phyloP scores from a whole-genome alignment of 2,329 filamentous ascomycete genomes.

The Verticillium nonalfalfae region DNA sequence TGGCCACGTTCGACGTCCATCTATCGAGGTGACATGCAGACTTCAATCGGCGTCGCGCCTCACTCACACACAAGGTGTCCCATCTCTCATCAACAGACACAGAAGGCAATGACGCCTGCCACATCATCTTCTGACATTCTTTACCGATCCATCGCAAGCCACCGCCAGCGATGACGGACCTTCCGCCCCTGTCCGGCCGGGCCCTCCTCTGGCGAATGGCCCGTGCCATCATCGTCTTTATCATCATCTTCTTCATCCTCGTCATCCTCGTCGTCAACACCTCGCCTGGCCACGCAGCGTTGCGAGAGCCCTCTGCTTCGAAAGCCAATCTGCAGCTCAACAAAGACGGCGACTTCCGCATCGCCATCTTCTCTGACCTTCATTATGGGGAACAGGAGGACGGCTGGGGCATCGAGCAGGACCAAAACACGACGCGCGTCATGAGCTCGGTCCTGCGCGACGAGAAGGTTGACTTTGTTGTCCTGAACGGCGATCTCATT shows the following conservation, averaged over 20 bases:
- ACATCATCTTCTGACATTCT: background rate
- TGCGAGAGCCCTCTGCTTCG: constrained; percentile 8
- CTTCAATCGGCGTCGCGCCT: background rate
- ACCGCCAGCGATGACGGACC: background rate
- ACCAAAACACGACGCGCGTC: constrained; percentile 36
- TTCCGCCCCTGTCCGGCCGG: background rate
- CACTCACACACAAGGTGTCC: background rate
- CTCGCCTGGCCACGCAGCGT: constrained; percentile 9
- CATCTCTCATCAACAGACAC: background rate
- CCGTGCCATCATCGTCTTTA: constrained; percentile 9
- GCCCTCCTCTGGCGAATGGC: constrained; percentile 7
- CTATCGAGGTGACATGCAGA: background rate
- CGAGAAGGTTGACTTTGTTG: constrained; percentile 44
- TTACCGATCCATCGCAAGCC: background rate
- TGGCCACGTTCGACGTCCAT: background rate
- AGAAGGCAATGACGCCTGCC: background rate
- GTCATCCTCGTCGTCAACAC: constrained; percentile 11
- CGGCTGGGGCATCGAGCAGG: constrained; percentile 30
- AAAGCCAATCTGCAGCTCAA: constrained; percentile 3
- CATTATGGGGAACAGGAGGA: constrained; percentile 46
- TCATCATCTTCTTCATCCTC: constrained; percentile 9
- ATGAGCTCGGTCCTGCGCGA: constrained; percentile 39
- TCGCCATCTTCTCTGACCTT: constrained; percentile 46
- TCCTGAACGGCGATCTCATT: constrained; percentile 58
- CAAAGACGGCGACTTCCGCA: constrained; percentile 8